Conservation (phyloP, 2,329 filamentous ascomycete species). For the Phialophora macrospora region DNA sequence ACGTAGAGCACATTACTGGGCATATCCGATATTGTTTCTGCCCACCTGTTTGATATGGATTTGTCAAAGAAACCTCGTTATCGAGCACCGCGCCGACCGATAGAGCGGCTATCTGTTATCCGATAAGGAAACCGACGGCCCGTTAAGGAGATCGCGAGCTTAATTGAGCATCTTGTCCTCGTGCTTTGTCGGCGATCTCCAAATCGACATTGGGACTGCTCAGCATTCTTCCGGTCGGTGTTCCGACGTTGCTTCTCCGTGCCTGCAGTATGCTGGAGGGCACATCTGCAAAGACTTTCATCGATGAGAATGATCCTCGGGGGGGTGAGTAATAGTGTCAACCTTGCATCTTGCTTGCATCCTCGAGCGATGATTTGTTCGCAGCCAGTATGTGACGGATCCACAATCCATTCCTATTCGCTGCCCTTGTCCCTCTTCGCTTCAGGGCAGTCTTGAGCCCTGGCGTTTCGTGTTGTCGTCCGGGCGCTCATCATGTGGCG, state of each 20-base stretch:
- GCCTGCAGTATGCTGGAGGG: background rate
- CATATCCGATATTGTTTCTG: constrained; percentile 7
- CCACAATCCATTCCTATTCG: background rate
- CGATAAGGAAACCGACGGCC: constrained; percentile 16
- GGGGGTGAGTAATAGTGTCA: constrained; percentile 1
- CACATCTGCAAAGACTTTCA: background rate
- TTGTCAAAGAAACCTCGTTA: constrained; percentile 23
- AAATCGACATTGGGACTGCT: background rate
- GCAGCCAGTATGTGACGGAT: background rate
- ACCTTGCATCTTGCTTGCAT: constrained; percentile 9
- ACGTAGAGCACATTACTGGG: background rate
- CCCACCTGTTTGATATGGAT: constrained; percentile 6
- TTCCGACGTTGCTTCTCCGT: constrained; percentile 12
- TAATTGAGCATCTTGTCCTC: constrained; percentile 17
- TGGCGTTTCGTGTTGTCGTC: background rate
- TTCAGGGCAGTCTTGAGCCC: background rate
- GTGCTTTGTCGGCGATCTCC: background rate
- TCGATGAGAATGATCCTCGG: constrained; percentile 4
- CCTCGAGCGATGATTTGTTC: constrained; percentile 4
- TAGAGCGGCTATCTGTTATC: constrained; percentile 17
- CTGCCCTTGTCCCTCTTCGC: background rate
- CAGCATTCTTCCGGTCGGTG: background rate
- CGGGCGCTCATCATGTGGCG: constrained; percentile 18
- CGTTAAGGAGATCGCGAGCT: constrained; percentile 15
- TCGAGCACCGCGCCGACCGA: constrained; percentile 11